Evolutionary conservation across 129 eudicot genomes (phyloP).

Genomic region (Oenanthe sinensis): DNA sequence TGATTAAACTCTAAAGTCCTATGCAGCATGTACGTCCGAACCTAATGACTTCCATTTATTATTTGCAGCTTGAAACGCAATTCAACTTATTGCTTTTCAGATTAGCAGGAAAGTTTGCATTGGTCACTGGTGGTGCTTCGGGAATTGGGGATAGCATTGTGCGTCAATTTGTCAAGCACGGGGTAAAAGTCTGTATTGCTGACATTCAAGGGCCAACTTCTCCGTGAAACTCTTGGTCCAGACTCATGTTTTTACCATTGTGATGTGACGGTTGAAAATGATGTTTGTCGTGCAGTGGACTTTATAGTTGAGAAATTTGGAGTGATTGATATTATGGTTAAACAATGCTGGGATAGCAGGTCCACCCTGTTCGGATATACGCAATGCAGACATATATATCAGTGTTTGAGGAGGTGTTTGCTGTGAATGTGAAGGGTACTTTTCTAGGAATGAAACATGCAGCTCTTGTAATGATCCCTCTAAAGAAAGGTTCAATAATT

Average conservation of each 20-base stretch:
- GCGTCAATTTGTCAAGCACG: conserved; percentile 57
- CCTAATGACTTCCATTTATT: no score
- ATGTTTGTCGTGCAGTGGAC: conserved; percentile 58
- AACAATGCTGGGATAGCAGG: conserved; percentile 72
- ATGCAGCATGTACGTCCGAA: no score
- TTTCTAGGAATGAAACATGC: conserved; percentile 90
- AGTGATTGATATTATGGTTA: conserved; percentile 73
- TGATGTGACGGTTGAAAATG: conserved; percentile 58
- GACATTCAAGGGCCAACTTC: conserved; percentile 59
- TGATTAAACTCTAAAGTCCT: no score
- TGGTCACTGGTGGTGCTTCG: conserved; percentile 85
- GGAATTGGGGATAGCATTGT: conserved; percentile 92
- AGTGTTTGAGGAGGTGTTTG: conserved; percentile 51
- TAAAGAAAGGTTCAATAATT: conserved; percentile 54
- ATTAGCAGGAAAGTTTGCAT: conserved; percentile 69
- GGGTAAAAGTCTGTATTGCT: conserved; percentile 65
- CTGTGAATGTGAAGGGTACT: conserved; percentile 65
- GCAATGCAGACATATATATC: conserved; percentile 40
- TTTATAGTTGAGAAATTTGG: conserved; percentile 47
- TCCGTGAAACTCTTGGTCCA: conserved; percentile 37
- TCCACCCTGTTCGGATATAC: conserved; percentile 73
- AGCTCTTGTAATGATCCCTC: conserved; percentile 76
- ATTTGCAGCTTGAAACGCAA: no score
- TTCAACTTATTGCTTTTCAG: conserved; percentile 19
- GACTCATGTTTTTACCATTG: conserved; percentile 49